Evolutionary conservation across 106 monocot genomes (phyloP).

Genomic region (Phalaenopsis aphrodite): DNA sequence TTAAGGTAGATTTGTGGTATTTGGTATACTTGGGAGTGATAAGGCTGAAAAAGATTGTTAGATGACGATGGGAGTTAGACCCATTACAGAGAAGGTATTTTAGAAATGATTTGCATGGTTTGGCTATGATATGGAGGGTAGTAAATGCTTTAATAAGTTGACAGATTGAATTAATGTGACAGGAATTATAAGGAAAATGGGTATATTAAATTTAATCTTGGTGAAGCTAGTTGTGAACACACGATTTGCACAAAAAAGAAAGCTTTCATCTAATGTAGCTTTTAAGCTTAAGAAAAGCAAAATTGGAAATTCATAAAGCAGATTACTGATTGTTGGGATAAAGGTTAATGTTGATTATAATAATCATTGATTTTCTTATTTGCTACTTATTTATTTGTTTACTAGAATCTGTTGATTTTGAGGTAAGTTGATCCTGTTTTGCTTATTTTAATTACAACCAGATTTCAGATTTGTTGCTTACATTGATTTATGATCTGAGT

Average conservation of each 20-base stretch:
- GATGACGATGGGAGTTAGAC: no score
- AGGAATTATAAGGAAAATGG: no score
- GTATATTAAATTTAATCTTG: no score
- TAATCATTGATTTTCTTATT: background rate
- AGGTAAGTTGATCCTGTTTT: background rate
- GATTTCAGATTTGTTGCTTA: background rate
- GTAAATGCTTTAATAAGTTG: no score
- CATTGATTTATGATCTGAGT: background rate
- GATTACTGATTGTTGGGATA: background rate
- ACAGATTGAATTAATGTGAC: no score
- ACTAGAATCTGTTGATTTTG: background rate
- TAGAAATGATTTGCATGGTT: no score
- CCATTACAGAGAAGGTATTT: no score
- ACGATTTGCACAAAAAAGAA: no score
- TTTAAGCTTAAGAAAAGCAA: background rate
- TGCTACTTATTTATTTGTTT: background rate
- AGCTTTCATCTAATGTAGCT: background rate
- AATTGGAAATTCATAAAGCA: background rate
- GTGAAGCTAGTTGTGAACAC: no score
- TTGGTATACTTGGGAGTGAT: background rate
- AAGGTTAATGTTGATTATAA: background rate
- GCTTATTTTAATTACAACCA: background rate
- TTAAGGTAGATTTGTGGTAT: background rate
- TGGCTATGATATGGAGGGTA: no score
- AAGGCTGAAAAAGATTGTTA: background rate